These are phyloP conservation scores for Leccinum pallidistipes DNA, from an alignment of 1,284 basidiomycete genomes.

Conservation along the genomic window DNA sequence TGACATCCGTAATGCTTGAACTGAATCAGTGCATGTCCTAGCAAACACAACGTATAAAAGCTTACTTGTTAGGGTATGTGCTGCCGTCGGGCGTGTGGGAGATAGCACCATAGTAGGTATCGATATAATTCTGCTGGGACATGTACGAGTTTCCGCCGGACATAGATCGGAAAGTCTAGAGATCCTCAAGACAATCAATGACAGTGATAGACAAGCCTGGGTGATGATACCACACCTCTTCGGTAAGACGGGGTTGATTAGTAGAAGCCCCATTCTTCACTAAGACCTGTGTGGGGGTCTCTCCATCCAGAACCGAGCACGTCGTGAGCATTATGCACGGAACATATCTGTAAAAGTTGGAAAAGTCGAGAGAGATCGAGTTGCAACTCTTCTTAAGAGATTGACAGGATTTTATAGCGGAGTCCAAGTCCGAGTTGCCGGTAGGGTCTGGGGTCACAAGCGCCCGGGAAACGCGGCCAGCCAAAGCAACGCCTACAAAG, in stretches of 20 bases:
- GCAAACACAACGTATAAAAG: background rate
- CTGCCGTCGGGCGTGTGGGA: slow-evolving; percentile 15
- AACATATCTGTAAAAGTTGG: slow-evolving; percentile 23
- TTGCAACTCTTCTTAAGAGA: slow-evolving; percentile 27
- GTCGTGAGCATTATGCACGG: slow-evolving; percentile 25
- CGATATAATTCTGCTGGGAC: slow-evolving; percentile 24
- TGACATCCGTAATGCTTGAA: slow-evolving; percentile 8
- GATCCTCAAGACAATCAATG: background rate
- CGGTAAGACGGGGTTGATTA: slow-evolving; percentile 16
- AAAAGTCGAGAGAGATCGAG: slow-evolving; percentile 13
- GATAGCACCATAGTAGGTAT: slow-evolving; percentile 20
- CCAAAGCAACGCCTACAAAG: slow-evolving; percentile 4
- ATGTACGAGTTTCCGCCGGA: slow-evolving; percentile 21
- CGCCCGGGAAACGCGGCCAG: slow-evolving; percentile 1
- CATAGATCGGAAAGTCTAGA: slow-evolving; percentile 19
- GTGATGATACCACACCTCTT: slow-evolving; percentile 12
- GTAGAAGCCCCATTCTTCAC: slow-evolving; percentile 3
- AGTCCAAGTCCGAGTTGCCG: background rate
- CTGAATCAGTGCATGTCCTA: background rate
- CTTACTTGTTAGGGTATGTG: slow-evolving; percentile 18
- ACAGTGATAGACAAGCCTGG: background rate
- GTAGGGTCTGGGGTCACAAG: slow-evolving; percentile 15
- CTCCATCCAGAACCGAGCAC: slow-evolving; percentile 4
- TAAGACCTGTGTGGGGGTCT: slow-evolving; percentile 13
- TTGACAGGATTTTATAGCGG: slow-evolving; percentile 9